phyloP scores from a whole-genome alignment of 164 flowering plant species.

The Kingdonia uniflora region DNA sequence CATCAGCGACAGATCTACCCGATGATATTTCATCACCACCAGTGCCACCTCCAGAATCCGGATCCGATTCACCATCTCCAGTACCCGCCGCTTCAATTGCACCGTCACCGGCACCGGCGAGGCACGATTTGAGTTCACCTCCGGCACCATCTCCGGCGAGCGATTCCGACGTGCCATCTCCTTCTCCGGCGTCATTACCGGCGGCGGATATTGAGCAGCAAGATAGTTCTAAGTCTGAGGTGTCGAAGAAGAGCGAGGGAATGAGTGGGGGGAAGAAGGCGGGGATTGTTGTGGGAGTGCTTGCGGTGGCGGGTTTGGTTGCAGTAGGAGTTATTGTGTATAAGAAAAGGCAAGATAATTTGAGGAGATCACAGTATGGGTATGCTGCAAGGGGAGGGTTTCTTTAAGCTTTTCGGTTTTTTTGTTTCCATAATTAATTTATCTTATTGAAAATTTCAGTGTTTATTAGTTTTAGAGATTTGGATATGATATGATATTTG shows the following conservation, averaged over 20 bases:
- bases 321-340: constrained; percentile 20
- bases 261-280: constrained; percentile 26
- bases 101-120: not conserved
- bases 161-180: not conserved
- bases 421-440: too few relatives aligned
- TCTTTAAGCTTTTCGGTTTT: too few relatives aligned
- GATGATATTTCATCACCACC: too few relatives aligned
- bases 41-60: constrained; percentile 3
- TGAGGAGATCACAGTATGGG: constrained; percentile 24
- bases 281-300: constrained; percentile 27
- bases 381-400: constrained; percentile 22
- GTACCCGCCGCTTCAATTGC: not conserved
- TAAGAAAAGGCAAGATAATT: constrained; percentile 29
- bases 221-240: not conserved
- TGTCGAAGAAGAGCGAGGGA: constrained; percentile 1
- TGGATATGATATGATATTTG: too few relatives aligned
- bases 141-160: not conserved
- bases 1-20: too few relatives aligned
- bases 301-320: constrained; percentile 18
- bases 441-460: too few relatives aligned
- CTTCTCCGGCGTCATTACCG: constrained; percentile 14
- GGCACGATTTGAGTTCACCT: not conserved
- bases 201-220: not conserved
- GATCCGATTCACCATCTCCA: constrained; percentile 1
- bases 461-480: too few relatives aligned